Base-by-base conservation (phyloP, 345 rosid species). In the Raphanus raphanistrum region DNA sequence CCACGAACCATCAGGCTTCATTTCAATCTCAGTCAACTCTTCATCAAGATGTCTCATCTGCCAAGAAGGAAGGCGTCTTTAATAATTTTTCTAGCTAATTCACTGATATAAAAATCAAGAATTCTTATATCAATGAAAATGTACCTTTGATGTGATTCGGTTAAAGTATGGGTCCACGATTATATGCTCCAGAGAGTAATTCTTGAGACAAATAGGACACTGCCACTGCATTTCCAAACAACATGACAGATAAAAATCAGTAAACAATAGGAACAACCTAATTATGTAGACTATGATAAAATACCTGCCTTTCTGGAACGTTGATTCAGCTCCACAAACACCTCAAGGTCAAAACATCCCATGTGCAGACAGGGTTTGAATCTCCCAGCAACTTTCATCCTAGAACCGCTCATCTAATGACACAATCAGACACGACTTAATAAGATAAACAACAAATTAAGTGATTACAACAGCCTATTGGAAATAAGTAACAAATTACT, bases 361-460 rank as follows among this genome's bases (percentile, higher is more conserved):
- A 95, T 92, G 86, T 95, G 99, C 35, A 75, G 83, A 85, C 99
- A 95, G 26, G 90, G 90, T 87, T 85, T 85, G 75, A 95, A 95
- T 83, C 99, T 88, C 77, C 99, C 99, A 71, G 98, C 98, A 66
- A 91, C 88, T 80, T 92, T 95, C 89, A 95, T 92, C 84, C 99
- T 89, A 8, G 92, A 92, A 36, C 99, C 99, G 77, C 99, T 95
- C 94, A 90, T 92, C 99, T 95, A 73, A n/a, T 48, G 33, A 61
- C 70, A 78, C 26, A 58, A 67, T 41, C 59, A 72, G 32, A 70
- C 25, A 63, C 5, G 27, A 63, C 54, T 29, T 60, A 35, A 29
- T 16, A 71, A 69, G 67, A 38, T 66, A 38, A 16, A 54, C 45
- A 70, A 8, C 33, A 76, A 38, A 25, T 28, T 38, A 55, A 17